Evolutionary conservation across 352 stramenopile species (phyloP), one percentile per base, ranked within the genome.

Genomic region (Pythium diclinum): DNA sequence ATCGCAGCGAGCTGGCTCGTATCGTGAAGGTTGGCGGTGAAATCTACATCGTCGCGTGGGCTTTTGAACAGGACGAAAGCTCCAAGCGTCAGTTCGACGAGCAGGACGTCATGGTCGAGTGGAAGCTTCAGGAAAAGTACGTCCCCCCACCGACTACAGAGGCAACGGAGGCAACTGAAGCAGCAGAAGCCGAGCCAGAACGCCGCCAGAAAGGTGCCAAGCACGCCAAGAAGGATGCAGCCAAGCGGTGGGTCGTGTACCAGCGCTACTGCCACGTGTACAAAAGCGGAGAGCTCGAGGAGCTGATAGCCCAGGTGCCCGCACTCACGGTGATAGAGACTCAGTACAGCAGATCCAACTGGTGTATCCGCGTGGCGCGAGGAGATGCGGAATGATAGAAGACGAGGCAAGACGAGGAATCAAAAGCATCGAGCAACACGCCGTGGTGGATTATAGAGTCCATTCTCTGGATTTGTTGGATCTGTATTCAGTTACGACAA

Each of bases 101-200:
- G 59, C 83, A 92, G 58, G 86, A 94, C 55, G 86, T 92, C 40
- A 89, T 92, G 75, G 86, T 92, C 47, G 80, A 94, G 70, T 92
- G 82, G 83, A 94, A 94, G 57, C 75, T 94, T 4, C 85, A 94
- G 65, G 72, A 90, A n/a, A 94, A 92, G 52, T 92, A 90, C 65
- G 72, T 64, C 4, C 61, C 68, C 13, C 9, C 56, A 28, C 25
- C 3, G 14, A 62, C 25, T 6, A 23, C 3, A 32, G 36, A 21
- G 5, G 14, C 11, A 19, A 25, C 17, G 3, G 51, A 47, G 6
- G 23, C 9, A 16, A n/a, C 53, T 7, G 11, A 42, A 7, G n/a
- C 53, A 13, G 11, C 52, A 16, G 33, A 46, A 30, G 32, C 13
- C 1, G 28, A 56, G n/a, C 5, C 16, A 42, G 9, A 23, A 6